These are phyloP conservation scores for Tricholoma sp. DNA, from an alignment of 768 basidiomycete genomes.

Conservation along the genomic window DNA sequence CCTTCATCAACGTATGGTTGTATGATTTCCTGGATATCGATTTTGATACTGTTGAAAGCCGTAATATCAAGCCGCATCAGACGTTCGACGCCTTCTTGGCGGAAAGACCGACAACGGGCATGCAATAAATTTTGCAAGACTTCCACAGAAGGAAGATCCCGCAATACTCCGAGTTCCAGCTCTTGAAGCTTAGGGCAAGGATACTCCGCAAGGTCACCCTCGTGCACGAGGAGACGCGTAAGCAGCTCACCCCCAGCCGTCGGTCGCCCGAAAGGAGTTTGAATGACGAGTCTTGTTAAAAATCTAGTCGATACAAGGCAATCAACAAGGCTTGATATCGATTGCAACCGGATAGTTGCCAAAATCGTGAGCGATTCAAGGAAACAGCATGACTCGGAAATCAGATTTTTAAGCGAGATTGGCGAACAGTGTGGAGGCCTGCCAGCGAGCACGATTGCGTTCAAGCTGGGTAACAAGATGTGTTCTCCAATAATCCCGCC, in stretches of 20 bases:
- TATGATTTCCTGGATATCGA: neutral
- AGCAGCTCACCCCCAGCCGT: neutral
- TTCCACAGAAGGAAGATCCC: neutral
- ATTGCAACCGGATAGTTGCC: neutral
- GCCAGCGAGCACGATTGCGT: neutral
- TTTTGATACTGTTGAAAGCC: neutral
- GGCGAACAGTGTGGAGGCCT: neutral
- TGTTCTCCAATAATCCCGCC: neutral
- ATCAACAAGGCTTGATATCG: neutral
- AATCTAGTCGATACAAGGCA: neutral
- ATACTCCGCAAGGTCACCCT: neutral
- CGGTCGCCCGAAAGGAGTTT: neutral
- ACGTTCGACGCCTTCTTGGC: neutral
- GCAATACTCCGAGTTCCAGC: neutral
- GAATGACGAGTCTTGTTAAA: neutral
- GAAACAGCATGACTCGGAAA: neutral
- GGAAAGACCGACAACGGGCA: neutral
- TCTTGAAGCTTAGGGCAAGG: neutral
- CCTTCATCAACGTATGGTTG: neutral
- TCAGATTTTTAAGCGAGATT: neutral
- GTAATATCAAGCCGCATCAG: neutral
- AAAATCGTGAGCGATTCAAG: neutral
- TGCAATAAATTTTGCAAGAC: neutral
- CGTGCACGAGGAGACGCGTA: neutral
- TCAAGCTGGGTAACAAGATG: neutral